Base-by-base conservation (phyloP, 2,329 filamentous ascomycete species). In the Colletotrichum somersetense region DNA sequence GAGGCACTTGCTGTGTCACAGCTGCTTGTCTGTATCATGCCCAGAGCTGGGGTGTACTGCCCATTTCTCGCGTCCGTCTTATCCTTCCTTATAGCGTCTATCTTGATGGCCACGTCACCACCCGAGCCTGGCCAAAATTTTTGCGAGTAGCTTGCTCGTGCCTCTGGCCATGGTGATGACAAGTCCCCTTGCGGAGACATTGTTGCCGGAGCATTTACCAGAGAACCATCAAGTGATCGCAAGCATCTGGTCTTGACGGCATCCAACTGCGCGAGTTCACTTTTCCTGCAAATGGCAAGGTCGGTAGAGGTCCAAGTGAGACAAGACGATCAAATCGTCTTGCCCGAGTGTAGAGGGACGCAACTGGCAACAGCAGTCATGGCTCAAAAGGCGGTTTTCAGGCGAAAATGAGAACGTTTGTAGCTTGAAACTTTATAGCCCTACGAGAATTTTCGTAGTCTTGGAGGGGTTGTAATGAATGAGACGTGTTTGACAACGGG, bases 241-340 rank as follows among this genome's bases (percentile, higher is more conserved):
- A 1, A 83, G 85, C n/a, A 40, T 40, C 77, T 92, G 10, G 87
- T 92, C 30, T 89, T 86, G 66, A 91, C 90, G 0, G 83, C 91
- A 11, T 87, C 92, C 71, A 92, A 93, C 77, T 93, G 92, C 77
- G 87, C 86, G 71, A 92, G 93, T 42, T 89, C 88, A 1, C 78
- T 93, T 4, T 89, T 89, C 0, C 81, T 93, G 0, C 91, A 91
- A 0, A 86, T 93, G 56, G 91, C 91, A 0, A 90, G 89, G 0
- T 91, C 89, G 0, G 86, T 92, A 2, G 89, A 92, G 76, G 79
- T 80, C 0, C 79, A 82, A 7, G 77, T 83, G 0, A 76, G 77
- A 48, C 26, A 75, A 14, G 57, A 59, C 6, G 74, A 76, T 1
- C 59, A 74, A 44, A 74, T 80, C 38, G 64, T 83, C 23, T 66